phyloP scores from a whole-genome alignment of 148 eudicot species.

The Rhododendron ferrugineum region DNA sequence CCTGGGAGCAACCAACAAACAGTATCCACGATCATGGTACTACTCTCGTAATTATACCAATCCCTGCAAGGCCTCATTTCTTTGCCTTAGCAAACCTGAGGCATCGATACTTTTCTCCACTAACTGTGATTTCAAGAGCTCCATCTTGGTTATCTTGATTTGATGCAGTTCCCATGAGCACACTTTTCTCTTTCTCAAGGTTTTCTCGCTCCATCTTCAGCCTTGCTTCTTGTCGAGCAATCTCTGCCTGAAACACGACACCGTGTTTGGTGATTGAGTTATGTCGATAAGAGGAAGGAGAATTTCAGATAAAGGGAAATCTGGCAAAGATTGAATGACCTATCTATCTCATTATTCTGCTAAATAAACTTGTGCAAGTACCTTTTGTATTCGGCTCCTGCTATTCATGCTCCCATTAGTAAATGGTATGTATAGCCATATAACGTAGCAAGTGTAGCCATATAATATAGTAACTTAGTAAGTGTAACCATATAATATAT shows the following conservation, averaged over 20 bases:
- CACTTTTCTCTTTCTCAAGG: conserved; percentile 98
- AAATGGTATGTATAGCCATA: too few species aligned
- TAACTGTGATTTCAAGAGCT: conserved; percentile 96
- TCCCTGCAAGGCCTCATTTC: conserved; percentile 41
- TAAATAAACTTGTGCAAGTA: background rate
- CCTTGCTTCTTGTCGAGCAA: conserved; percentile 94
- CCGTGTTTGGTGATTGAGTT: background rate
- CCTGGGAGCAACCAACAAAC: background rate
- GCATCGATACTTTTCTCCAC: conserved; percentile 97
- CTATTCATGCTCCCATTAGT: too few species aligned
- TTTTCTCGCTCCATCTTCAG: conserved; percentile 94
- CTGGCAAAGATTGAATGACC: background rate
- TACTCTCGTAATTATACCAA: background rate
- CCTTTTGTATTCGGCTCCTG: background rate
- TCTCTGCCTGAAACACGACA: conserved; percentile 65
- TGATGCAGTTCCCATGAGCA: conserved; percentile 97
- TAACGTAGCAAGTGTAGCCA: too few species aligned
- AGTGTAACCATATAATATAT: too few species aligned
- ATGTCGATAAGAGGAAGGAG: background rate
- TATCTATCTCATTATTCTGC: background rate
- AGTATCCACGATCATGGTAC: background rate
- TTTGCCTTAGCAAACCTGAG: conserved; percentile 96
- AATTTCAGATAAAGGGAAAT: background rate
- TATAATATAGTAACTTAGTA: too few species aligned
- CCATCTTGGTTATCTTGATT: conserved; percentile 99